These are phyloP conservation scores for Pistacia atlantica DNA, from an alignment of 345 rosid species.

Conservation along the genomic window DNA sequence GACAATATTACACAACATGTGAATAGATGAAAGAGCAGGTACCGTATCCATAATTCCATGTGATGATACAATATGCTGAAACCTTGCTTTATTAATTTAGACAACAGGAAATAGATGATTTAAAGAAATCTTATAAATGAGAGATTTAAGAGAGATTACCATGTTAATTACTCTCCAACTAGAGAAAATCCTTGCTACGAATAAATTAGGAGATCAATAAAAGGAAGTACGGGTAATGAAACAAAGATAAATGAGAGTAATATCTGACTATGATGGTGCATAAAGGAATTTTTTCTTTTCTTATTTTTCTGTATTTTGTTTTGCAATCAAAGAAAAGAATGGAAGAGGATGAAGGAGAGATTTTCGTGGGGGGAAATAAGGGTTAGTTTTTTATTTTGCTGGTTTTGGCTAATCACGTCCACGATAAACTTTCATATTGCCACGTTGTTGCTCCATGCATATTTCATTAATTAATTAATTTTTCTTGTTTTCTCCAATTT, in stretches of 20 bases:
- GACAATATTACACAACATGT: too few species aligned
- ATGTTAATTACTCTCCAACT: constrained; percentile 13
- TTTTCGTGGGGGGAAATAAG: constrained; percentile 26
- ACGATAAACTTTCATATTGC: constrained; percentile 9
- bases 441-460: constrained; percentile 7
- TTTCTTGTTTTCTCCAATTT: background rate
- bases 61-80: too few species aligned
- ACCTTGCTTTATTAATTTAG: too few species aligned
- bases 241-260: background rate
- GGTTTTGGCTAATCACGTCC: constrained; percentile 16
- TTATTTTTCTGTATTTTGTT: background rate
- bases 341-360: constrained; percentile 33
- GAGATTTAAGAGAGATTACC: constrained; percentile 17
- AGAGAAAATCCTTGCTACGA: background rate
- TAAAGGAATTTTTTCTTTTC: background rate
- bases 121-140: too few species aligned
- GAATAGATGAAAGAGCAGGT: too few species aligned
- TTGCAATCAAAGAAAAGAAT: background rate
- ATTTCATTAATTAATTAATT: background rate
- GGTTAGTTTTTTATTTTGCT: constrained; percentile 12
- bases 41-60: too few species aligned
- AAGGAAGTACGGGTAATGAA: background rate
- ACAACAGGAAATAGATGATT: too few species aligned
- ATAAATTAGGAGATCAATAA: background rate
- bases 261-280: background rate